Conservation (phyloP, 768 basidiomycete species). For the Russula foetens region DNA sequence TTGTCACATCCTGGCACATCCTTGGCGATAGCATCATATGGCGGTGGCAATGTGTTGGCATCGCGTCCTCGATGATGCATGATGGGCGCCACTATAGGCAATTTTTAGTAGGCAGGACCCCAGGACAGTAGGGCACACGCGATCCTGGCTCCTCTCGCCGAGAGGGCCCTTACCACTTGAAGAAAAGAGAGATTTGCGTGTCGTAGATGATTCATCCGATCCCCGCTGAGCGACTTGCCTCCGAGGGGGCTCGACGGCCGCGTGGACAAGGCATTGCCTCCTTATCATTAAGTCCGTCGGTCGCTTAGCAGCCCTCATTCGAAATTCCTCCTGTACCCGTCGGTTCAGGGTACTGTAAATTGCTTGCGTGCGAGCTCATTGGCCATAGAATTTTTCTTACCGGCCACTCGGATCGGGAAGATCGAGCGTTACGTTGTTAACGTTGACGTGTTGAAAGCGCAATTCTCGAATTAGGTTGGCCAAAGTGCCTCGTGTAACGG, state of each 20-base stretch:
- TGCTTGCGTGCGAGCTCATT: not conserved
- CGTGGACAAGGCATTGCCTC: not conserved
- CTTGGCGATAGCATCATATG: not conserved
- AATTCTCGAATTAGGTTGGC: not conserved
- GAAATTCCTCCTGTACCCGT: not conserved
- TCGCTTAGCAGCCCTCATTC: not conserved
- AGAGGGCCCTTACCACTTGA: not conserved
- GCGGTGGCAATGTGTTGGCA: not conserved
- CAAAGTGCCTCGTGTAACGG: constrained; percentile 3
- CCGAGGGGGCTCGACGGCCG: not conserved
- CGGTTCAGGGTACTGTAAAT: not conserved
- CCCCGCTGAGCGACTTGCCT: not conserved
- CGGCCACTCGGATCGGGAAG: not conserved
- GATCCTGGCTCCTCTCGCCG: no score
- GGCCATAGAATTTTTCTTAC: not conserved
- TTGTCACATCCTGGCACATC: not conserved
- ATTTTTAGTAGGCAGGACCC: not conserved
- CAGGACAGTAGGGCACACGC: not conserved
- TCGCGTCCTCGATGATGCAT: not conserved
- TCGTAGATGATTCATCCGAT: not conserved
- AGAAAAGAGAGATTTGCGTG: constrained; percentile 4
- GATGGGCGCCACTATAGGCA: not conserved
- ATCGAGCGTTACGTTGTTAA: constrained; percentile 12
- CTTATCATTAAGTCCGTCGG: constrained; percentile 3
- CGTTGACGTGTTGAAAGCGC: constrained; percentile 2